These are phyloP conservation scores for Aspergillus homomorphus DNA, from an alignment of 495 filamentous ascomycete genomes.

Conservation along the genomic window DNA sequence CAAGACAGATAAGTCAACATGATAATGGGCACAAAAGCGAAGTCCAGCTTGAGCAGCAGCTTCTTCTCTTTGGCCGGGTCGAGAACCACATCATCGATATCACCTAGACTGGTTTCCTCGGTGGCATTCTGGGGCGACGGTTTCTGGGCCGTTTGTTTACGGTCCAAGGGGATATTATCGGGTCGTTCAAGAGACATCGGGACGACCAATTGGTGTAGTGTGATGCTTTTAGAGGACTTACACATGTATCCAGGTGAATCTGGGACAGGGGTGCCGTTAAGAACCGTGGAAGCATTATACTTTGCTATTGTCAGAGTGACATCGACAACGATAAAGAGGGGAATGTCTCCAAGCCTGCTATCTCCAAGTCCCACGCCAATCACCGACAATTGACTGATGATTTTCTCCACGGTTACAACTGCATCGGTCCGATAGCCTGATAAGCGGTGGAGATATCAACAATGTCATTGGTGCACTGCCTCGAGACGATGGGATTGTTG, in stretches of 20 bases:
- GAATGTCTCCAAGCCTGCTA: neutral
- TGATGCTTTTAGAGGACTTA: neutral
- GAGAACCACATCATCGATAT: conserved; percentile 1
- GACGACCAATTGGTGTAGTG: no score
- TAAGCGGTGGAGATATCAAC: neutral
- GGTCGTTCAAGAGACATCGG: no score
- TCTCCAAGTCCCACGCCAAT: neutral
- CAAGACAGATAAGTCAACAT: conserved; percentile 44
- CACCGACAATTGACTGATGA: neutral
- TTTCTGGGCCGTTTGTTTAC: neutral
- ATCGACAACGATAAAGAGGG: neutral
- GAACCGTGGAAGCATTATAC: neutral
- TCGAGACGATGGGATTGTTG: neutral
- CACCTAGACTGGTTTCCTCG: neutral
- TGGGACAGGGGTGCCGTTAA: neutral
- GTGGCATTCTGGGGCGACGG: neutral
- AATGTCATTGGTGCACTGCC: neutral
- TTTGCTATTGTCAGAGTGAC: neutral
- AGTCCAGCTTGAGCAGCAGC: conserved; percentile 39
- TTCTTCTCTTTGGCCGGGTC: conserved; percentile 29
- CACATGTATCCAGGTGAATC: neutral
- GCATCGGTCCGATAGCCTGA: conserved; percentile 4
- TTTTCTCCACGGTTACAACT: neutral
- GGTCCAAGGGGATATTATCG: neutral
- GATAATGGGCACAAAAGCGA: conserved; percentile 41